Percentiles rank a stretch among this genome's conserved stretches.
Evolutionary conservation across 225 moss, liverwort and hornwort genomes (phyloP).

Genomic region (Marchantia paleacea): DNA sequence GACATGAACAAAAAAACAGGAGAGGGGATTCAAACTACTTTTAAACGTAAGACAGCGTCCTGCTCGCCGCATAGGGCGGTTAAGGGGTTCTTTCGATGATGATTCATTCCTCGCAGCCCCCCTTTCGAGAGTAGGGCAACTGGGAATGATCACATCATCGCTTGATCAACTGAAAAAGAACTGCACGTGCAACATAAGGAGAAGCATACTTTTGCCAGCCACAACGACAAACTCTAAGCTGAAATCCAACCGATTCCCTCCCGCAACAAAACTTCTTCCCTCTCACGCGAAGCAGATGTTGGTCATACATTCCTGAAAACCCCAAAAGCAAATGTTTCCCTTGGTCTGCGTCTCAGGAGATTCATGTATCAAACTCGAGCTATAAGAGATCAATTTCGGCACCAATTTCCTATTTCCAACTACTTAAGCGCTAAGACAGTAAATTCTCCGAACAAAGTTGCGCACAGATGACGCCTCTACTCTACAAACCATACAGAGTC

Average conservation of each 20-base stretch:
- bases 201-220: background rate
- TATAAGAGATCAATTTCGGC: background rate
- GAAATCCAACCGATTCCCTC: background rate
- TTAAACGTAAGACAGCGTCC: background rate
- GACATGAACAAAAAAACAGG: background rate
- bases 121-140: background rate
- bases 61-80: background rate
- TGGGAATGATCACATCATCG: background rate
- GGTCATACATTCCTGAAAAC: background rate
- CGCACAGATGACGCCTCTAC: background rate
- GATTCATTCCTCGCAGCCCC: background rate
- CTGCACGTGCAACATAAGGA: background rate
- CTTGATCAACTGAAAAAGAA: background rate
- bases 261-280: background rate
- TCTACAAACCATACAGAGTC: background rate
- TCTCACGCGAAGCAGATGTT: background rate
- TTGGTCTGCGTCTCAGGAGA: background rate
- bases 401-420: background rate
- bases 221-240: background rate
- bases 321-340: background rate
- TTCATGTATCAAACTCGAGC: background rate
- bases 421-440: background rate
- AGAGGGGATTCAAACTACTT: background rate
- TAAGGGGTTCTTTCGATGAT: background rate
- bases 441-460: background rate